phyloP scores from a whole-genome alignment of 345 rosid genomes.

The Bruguiera gymnorhiza region DNA sequence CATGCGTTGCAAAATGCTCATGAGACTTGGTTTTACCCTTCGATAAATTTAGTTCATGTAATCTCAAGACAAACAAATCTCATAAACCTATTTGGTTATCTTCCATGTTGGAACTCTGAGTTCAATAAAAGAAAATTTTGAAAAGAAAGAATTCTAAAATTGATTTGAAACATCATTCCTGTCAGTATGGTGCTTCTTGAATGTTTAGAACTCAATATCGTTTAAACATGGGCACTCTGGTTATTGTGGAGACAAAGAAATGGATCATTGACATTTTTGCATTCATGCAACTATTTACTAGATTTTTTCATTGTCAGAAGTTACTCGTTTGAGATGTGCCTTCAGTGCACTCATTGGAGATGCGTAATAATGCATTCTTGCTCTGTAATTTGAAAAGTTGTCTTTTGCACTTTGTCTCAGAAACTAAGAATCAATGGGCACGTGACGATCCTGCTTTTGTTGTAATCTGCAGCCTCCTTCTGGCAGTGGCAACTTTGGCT shows the following conservation, averaged over 20 bases:
- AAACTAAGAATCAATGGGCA: slow-evolving; percentile 99
- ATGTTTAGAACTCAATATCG: too few species aligned
- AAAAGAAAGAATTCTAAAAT: too few species aligned
- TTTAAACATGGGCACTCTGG: too few species aligned
- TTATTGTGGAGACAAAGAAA: not conserved
- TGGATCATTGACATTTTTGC: not conserved
- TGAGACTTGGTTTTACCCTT: too few species aligned
- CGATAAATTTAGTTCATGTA: too few species aligned
- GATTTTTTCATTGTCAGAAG: not conserved
- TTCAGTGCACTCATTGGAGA: not conserved
- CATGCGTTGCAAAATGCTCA: too few species aligned
- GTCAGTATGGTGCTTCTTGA: too few species aligned
- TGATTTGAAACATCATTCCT: too few species aligned
- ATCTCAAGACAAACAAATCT: too few species aligned
- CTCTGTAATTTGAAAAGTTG: slow-evolving; percentile 7
- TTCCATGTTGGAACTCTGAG: too few species aligned
- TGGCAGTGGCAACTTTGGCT: slow-evolving; percentile 75
- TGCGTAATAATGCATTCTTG: not conserved
- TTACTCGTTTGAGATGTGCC: not conserved
- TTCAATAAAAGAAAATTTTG: too few species aligned
- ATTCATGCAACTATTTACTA: not conserved
- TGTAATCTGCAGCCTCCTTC: slow-evolving; percentile 88
- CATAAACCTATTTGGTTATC: too few species aligned
- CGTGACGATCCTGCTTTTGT: slow-evolving; percentile 99
- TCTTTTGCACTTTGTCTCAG: slow-evolving; percentile 41